phyloP scores from a whole-genome alignment of 2,329 filamentous ascomycete species.

The Ophiosphaerella narmari region DNA sequence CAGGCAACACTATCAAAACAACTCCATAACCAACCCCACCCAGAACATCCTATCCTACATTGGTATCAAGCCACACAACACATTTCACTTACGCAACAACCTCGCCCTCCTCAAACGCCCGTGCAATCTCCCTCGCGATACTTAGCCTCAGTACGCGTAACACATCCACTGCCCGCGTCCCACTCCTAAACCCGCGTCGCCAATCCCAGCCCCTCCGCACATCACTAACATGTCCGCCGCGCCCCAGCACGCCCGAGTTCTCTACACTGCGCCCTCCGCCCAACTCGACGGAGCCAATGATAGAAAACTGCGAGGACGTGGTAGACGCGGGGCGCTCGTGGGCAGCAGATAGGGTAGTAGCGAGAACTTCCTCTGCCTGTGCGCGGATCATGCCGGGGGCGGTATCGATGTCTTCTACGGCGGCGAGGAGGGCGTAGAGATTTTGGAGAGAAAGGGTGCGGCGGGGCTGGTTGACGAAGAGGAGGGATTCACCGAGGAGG shows the following conservation, averaged over 20 bases:
- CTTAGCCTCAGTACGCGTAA: constrained; percentile 72
- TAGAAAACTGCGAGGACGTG: constrained; percentile 64
- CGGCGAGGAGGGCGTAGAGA: constrained; percentile 74
- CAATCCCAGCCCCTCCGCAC: constrained; percentile 74
- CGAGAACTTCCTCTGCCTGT: constrained; percentile 78
- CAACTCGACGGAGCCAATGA: constrained; percentile 76
- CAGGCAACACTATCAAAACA: no score
- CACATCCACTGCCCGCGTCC: constrained; percentile 70
- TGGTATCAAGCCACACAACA: constrained; percentile 6
- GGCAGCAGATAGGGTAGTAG: constrained; percentile 72
- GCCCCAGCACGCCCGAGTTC: constrained; percentile 55
- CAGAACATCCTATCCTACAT: no score
- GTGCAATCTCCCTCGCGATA: constrained; percentile 74
- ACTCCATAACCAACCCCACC: no score
- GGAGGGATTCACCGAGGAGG: constrained; percentile 80
- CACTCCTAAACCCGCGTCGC: constrained; percentile 60
- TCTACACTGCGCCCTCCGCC: constrained; percentile 51
- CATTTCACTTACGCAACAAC: constrained; percentile 44
- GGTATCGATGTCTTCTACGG: constrained; percentile 78
- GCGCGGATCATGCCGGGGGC: constrained; percentile 73
- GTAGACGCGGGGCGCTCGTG: constrained; percentile 55
- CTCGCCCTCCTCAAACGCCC: constrained; percentile 69
- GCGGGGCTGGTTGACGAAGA: constrained; percentile 70
- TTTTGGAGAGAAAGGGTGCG: constrained; percentile 70
- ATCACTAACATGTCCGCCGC: constrained; percentile 37